These are phyloP conservation scores for Apiotrichum laibachii DNA, from an alignment of 1,284 basidiomycete species.

Conservation along the genomic window DNA sequence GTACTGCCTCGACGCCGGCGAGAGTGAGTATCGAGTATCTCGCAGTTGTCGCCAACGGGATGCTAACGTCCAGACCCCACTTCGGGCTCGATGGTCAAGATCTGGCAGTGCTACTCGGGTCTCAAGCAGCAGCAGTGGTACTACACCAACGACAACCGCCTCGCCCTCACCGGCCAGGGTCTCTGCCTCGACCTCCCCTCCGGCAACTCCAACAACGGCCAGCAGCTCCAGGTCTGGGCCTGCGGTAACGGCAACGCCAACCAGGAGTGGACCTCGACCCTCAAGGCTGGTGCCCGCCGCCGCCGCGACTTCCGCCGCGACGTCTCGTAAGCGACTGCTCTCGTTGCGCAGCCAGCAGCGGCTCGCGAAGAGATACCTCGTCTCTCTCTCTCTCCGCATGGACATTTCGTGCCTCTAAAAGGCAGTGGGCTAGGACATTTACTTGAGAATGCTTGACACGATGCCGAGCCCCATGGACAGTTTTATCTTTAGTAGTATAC, in stretches of 20 bases:
- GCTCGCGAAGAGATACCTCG: too few species aligned
- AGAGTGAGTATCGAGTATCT: constrained; percentile 9
- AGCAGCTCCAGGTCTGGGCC: constrained; percentile 25
- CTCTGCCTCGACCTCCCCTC: constrained; percentile 37
- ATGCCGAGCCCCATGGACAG: too few species aligned
- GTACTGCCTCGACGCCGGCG: constrained; percentile 36
- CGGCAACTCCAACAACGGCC: constrained; percentile 23
- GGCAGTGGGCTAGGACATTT: too few species aligned
- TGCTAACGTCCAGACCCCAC: constrained; percentile 10
- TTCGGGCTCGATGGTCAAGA: constrained; percentile 26
- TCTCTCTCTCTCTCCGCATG: too few species aligned
- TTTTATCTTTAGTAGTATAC: too few species aligned
- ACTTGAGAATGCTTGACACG: too few species aligned
- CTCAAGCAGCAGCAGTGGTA: constrained; percentile 31
- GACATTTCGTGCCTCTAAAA: too few species aligned
- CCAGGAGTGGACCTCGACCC: constrained; percentile 34
- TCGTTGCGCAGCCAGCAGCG: neutral
- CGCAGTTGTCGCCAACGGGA: too few species aligned
- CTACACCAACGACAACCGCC: constrained; percentile 28
- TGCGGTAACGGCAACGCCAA: constrained; percentile 36
- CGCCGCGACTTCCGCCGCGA: constrained; percentile 2
- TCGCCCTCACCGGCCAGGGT: constrained; percentile 22
- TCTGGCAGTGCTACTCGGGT: constrained; percentile 26
- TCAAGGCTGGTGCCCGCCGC: neutral
- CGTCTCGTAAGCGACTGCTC: neutral